Conservation (phyloP, 202 grass and related monocot species). For the Carex sylvatica region DNA sequence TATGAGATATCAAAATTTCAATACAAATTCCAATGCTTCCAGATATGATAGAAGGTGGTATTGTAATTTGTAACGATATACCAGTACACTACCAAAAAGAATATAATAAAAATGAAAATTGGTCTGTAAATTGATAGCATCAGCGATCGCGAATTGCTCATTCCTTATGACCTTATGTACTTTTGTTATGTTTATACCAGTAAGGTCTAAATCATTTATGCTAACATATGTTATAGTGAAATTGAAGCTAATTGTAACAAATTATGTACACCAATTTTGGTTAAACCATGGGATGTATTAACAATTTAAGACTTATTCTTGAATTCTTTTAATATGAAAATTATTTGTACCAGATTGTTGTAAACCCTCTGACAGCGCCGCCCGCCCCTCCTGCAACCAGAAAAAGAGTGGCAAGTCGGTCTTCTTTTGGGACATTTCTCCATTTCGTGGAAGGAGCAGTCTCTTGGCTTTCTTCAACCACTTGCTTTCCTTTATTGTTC, state of each 20-base stretch:
- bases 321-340: background rate
- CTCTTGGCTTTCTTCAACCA: constrained; percentile 32
- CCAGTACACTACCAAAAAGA: constrained; percentile 28
- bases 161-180: background rate
- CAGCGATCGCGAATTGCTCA: background rate
- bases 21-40: no score
- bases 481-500: constrained; percentile 73
- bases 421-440: constrained; percentile 27
- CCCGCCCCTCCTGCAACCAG: constrained; percentile 49
- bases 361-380: constrained; percentile 67
- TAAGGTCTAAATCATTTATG: background rate
- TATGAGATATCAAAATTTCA: no score
- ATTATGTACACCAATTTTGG: background rate
- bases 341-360: constrained; percentile 50
- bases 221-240: background rate
- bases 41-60: no score
- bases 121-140: background rate
- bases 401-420: constrained; percentile 57
- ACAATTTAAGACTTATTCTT: background rate
- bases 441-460: constrained; percentile 20
- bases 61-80: no score
- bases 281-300: background rate
- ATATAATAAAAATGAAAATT: background rate
- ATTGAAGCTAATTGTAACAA: background rate
- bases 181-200: background rate